These are phyloP conservation scores for Penicillium taxi DNA, from an alignment of 495 filamentous ascomycete genomes.

Conservation along the genomic window DNA sequence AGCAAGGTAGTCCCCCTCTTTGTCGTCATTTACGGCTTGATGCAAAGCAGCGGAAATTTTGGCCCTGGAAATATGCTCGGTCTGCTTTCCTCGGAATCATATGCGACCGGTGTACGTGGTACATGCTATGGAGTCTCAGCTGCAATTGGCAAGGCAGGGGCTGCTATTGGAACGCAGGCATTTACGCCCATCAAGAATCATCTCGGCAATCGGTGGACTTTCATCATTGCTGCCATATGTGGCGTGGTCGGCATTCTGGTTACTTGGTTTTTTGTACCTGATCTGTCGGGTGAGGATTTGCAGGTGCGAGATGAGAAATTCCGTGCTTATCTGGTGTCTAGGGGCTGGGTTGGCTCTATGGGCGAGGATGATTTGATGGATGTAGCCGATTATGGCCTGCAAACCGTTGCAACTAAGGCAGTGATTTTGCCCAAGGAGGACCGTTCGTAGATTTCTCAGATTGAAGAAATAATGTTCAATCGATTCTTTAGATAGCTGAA, in stretches of 20 bases:
- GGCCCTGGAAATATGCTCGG: slow-evolving; percentile 47
- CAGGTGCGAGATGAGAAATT: slow-evolving; percentile 36
- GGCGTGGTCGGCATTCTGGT: slow-evolving; percentile 44
- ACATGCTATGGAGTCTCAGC: slow-evolving; percentile 46
- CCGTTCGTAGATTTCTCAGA: background rate
- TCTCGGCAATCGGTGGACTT: slow-evolving; percentile 44
- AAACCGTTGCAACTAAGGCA: background rate
- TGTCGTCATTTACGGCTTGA: slow-evolving; percentile 47
- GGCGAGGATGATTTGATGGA: slow-evolving; percentile 34
- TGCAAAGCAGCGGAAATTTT: slow-evolving; percentile 44
- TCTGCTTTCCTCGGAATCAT: slow-evolving; percentile 42
- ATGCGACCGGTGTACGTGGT: slow-evolving; percentile 43
- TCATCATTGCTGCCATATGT: slow-evolving; percentile 46
- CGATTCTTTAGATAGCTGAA: too few species aligned
- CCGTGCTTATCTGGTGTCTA: slow-evolving; percentile 35
- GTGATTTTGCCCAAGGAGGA: background rate
- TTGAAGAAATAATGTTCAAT: background rate
- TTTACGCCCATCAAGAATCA: slow-evolving; percentile 39
- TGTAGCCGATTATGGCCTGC: slow-evolving; percentile 18
- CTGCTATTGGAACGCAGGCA: slow-evolving; percentile 44
- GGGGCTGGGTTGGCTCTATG: slow-evolving; percentile 44
- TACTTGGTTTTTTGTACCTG: slow-evolving; percentile 44
- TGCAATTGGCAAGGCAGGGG: slow-evolving; percentile 46
- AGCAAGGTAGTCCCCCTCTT: slow-evolving; percentile 45
- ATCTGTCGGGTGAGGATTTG: slow-evolving; percentile 40